Percentiles rank a stretch among this genome's conserved stretches.
These are phyloP conservation scores for Clavariopsis aquatica DNA, from an alignment of 495 filamentous ascomycete species.

Conservation along the genomic window DNA sequence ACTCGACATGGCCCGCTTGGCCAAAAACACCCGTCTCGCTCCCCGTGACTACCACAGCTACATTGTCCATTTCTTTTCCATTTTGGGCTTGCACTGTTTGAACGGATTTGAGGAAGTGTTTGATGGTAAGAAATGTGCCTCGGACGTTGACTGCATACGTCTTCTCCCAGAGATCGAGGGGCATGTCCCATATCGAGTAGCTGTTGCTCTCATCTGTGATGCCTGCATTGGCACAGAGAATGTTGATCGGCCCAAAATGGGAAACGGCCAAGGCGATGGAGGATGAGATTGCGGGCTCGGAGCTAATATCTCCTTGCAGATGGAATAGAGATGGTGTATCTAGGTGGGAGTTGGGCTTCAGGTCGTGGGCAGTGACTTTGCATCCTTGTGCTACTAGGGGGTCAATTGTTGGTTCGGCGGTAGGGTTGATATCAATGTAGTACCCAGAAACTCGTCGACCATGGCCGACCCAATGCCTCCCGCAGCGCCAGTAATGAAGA, in stretches of 20 bases:
- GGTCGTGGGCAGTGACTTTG: slow-evolving; percentile 57
- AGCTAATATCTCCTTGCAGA: slow-evolving; percentile 51
- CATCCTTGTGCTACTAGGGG: slow-evolving; percentile 52
- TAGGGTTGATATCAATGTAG: no score
- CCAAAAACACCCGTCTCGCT: slow-evolving; percentile 44
- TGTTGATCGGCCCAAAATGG: slow-evolving; percentile 56
- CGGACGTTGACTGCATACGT: slow-evolving; percentile 54
- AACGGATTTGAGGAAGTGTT: slow-evolving; percentile 55
- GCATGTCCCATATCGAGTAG: slow-evolving; percentile 58
- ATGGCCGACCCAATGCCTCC: slow-evolving; percentile 55
- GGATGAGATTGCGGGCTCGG: slow-evolving; percentile 51
- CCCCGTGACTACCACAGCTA: slow-evolving; percentile 56
- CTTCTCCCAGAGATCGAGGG: slow-evolving; percentile 55
- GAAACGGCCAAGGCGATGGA: slow-evolving; percentile 48
- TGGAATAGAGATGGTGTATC: slow-evolving; percentile 41
- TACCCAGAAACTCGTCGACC: slow-evolving; percentile 58
- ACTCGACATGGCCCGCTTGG: slow-evolving; percentile 54
- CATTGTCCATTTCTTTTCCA: slow-evolving; percentile 51
- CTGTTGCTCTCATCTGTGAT: slow-evolving; percentile 50
- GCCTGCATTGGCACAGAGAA: slow-evolving; percentile 57
- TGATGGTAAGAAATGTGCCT: slow-evolving; percentile 60
- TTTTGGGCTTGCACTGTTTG: slow-evolving; percentile 42
- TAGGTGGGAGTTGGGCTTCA: slow-evolving; percentile 41
- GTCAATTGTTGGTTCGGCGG: not conserved
- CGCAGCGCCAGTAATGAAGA: slow-evolving; percentile 61